These are phyloP conservation scores for Neonectria coccinea DNA, from an alignment of 2,329 filamentous ascomycete species.

Conservation along the genomic window DNA sequence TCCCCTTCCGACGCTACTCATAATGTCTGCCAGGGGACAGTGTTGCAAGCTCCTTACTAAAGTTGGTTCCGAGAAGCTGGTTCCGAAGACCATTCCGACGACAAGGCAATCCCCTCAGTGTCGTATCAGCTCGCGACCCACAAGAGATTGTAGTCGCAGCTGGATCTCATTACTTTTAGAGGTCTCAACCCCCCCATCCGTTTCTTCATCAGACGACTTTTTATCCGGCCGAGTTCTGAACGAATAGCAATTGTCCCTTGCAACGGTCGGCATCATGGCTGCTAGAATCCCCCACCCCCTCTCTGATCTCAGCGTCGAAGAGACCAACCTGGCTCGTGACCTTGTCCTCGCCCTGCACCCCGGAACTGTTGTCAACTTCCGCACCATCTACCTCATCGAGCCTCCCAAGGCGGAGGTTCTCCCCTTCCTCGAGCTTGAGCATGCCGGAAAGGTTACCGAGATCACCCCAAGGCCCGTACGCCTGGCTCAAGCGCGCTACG, in stretches of 20 bases:
- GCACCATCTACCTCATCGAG: conserved; percentile 63
- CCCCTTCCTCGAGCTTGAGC: conserved; percentile 59
- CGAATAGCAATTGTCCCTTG: conserved; percentile 9
- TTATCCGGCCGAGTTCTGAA: not conserved
- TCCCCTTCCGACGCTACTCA: not conserved
- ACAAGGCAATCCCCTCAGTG: not conserved
- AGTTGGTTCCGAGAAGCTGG: conserved; percentile 8
- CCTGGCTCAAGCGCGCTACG: conserved; percentile 57
- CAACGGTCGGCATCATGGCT: conserved; percentile 19
- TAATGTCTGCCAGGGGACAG: too few species aligned
- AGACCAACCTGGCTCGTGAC: conserved; percentile 51
- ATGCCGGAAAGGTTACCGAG: conserved; percentile 48
- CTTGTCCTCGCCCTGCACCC: conserved; percentile 47
- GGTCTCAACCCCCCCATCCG: conserved; percentile 12
- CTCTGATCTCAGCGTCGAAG: conserved; percentile 44
- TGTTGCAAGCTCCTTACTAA: not conserved
- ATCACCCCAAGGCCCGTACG: conserved; percentile 49
- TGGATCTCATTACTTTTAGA: conserved; percentile 16
- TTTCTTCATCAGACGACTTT: conserved; percentile 11
- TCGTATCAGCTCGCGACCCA: conserved; percentile 10
- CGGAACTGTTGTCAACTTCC: conserved; percentile 55
- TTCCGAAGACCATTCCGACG: conserved; percentile 22
- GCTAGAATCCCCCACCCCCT: conserved; percentile 47
- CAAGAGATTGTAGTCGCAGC: not conserved
- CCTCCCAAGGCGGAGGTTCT: conserved; percentile 62